These are phyloP conservation scores for Ceriops decandra DNA, from an alignment of 345 rosid genomes.

Conservation along the genomic window DNA sequence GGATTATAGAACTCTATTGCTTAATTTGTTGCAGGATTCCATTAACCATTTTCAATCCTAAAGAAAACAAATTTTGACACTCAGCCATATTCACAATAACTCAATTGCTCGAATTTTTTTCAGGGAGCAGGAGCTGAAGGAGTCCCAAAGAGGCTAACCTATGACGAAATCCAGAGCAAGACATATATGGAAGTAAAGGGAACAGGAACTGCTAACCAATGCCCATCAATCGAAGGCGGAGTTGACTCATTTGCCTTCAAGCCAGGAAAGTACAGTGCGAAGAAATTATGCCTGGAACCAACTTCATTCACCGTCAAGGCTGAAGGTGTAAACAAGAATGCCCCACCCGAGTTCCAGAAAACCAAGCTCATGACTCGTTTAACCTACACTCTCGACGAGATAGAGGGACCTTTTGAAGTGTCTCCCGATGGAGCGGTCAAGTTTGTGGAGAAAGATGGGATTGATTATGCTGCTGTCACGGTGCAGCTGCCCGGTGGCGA, in stretches of 20 bases:
- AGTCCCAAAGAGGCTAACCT: slow-evolving; percentile 81
- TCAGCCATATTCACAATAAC: neutral
- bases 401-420: slow-evolving; percentile 93
- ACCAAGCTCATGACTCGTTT: slow-evolving; percentile 98
- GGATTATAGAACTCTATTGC: too few relatives aligned
- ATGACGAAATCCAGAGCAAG: slow-evolving; percentile 90
- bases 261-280: slow-evolving; percentile 73
- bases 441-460: slow-evolving; percentile 83
- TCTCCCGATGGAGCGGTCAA: slow-evolving; percentile 53
- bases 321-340: slow-evolving; percentile 68
- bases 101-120: neutral
- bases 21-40: too few relatives aligned
- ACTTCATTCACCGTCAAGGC: slow-evolving; percentile 98
- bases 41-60: neutral
- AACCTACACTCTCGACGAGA: slow-evolving; percentile 93
- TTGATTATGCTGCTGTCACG: slow-evolving; percentile 83
- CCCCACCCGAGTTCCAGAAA: slow-evolving; percentile 86
- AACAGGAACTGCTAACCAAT: slow-evolving; percentile 90
- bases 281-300: slow-evolving; percentile 90
- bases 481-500: slow-evolving; percentile 87
- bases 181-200: slow-evolving; percentile 96
- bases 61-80: neutral
- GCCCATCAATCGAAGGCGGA: slow-evolving; percentile 84
- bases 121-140: slow-evolving; percentile 96
- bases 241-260: slow-evolving; percentile 66